Conservation (phyloP, 495 filamentous ascomycete species). For the Stereocaulon alpinum region DNA sequence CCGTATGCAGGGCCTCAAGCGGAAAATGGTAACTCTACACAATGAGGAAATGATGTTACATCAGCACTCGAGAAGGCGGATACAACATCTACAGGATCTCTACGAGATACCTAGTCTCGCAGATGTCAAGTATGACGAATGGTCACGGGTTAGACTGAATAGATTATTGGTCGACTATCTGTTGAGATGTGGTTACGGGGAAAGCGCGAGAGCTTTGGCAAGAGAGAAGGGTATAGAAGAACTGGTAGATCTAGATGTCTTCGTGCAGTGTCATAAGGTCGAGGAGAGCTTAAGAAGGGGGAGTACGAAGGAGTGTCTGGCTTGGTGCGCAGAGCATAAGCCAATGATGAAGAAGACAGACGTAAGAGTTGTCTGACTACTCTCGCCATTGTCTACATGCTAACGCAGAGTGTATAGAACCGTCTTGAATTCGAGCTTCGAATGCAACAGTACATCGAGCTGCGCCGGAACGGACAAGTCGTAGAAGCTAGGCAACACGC, state of each 20-base stretch:
- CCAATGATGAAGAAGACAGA: conserved; percentile 73
- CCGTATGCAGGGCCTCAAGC: conserved; percentile 73
- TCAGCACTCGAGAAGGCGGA: conserved; percentile 59
- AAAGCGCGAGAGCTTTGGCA: conserved; percentile 66
- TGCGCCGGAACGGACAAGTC: conserved; percentile 61
- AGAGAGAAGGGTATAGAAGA: conserved; percentile 60
- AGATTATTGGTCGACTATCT: conserved; percentile 84
- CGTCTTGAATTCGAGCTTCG: conserved; percentile 89
- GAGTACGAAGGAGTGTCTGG: conserved; percentile 66
- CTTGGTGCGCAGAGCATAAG: conserved; percentile 90
- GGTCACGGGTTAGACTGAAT: conserved; percentile 73
- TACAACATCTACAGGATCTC: conserved; percentile 69
- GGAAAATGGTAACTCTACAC: conserved; percentile 68
- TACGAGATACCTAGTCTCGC: conserved; percentile 70
- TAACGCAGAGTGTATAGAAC: conserved; percentile 44
- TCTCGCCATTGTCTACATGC: conserved; percentile 1
- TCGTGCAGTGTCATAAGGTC: conserved; percentile 70
- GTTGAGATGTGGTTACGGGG: conserved; percentile 68
- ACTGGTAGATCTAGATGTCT: conserved; percentile 82
- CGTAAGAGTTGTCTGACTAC: conserved; percentile 32
- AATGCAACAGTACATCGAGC: conserved; percentile 91
- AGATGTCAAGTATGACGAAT: conserved; percentile 89
- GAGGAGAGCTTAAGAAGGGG: conserved; percentile 56
- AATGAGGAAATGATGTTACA: conserved; percentile 69
- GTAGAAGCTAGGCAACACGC: conserved; percentile 73